A percentile compares a stretch with the other conserved stretches of the same genome.
Conservation (phyloP, 2,329 filamentous ascomycete species). For the Fusarium tjaetaba region DNA sequence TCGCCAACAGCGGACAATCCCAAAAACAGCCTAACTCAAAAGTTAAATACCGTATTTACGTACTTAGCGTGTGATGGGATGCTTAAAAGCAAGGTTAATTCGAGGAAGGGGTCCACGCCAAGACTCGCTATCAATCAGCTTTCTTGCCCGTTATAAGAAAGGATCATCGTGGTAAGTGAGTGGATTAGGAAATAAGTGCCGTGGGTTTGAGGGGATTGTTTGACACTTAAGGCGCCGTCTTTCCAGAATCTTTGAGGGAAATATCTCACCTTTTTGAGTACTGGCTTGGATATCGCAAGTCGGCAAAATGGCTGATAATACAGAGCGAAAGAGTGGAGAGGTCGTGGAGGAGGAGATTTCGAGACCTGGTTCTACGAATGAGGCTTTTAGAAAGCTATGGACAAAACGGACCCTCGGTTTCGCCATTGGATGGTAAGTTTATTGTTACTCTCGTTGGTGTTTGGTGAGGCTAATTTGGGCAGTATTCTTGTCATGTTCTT, state of each 20-base stretch:
- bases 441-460: fast-evolving
- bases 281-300: too few relatives aligned
- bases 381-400: constrained; percentile 30
- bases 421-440: constrained; percentile 19
- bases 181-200: constrained; percentile 21
- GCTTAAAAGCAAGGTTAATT: not conserved
- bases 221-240: not conserved
- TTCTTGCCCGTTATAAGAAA: constrained; percentile 10
- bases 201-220: not conserved
- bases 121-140: constrained; percentile 31
- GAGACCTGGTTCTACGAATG: constrained; percentile 9
- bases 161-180: constrained; percentile 14
- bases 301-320: not conserved
- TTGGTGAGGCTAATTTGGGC: not conserved
- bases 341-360: not conserved
- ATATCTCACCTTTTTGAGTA: too few relatives aligned
- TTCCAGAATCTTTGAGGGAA: not conserved
- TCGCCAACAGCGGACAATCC: not conserved
- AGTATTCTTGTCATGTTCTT: constrained; percentile 36
- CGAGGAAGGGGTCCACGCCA: not conserved
- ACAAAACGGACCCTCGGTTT: not conserved
- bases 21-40: not conserved
- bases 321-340: not conserved
- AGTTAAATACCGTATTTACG: not conserved
- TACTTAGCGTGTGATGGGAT: constrained; percentile 11